Conservation (phyloP, 371 early-diverging fungal species). For the Entomophthora muscae region DNA sequence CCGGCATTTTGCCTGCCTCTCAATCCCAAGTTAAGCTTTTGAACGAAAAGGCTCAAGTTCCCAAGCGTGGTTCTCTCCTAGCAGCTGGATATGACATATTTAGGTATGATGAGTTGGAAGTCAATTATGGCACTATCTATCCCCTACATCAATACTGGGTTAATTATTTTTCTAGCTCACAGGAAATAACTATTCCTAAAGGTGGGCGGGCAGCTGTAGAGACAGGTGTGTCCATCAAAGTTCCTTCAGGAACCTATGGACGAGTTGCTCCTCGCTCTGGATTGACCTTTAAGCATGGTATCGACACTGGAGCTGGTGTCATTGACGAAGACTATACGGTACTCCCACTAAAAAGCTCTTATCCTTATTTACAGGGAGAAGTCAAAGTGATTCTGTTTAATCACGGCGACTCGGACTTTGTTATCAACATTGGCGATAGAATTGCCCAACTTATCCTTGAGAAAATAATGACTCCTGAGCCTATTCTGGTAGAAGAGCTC, state of each 20-base stretch:
- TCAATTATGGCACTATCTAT: neutral
- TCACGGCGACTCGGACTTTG: conserved; percentile 57
- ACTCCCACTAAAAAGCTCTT: neutral
- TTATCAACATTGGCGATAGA: conserved; percentile 77
- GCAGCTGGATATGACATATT: conserved; percentile 96
- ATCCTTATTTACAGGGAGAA: conserved; percentile 19
- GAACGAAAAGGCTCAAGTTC: conserved; percentile 50
- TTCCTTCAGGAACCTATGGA: conserved; percentile 81
- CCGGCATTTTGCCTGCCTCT: too few species aligned
- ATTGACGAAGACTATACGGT: conserved; percentile 93
- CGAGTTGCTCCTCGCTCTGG: conserved; percentile 91
- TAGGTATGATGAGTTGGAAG: conserved; percentile 29
- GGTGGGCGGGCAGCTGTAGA: conserved; percentile 51
- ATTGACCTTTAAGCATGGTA: conserved; percentile 75
- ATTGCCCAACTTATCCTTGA: conserved; percentile 95
- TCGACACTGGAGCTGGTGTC: conserved; percentile 94
- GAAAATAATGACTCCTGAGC: conserved; percentile 59
- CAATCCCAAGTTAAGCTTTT: conserved; percentile 24
- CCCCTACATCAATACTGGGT: neutral
- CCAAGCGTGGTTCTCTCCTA: conserved; percentile 52
- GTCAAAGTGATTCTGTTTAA: conserved; percentile 83
- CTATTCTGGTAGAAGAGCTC: conserved; percentile 56
- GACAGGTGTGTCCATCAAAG: conserved; percentile 63
- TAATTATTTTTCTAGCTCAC: conserved; percentile 25
- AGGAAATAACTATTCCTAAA: conserved; percentile 46